Evolutionary conservation across 1,139 yeast species (phyloP).

Genomic region (Nakaseomyces uthaithaninus): DNA sequence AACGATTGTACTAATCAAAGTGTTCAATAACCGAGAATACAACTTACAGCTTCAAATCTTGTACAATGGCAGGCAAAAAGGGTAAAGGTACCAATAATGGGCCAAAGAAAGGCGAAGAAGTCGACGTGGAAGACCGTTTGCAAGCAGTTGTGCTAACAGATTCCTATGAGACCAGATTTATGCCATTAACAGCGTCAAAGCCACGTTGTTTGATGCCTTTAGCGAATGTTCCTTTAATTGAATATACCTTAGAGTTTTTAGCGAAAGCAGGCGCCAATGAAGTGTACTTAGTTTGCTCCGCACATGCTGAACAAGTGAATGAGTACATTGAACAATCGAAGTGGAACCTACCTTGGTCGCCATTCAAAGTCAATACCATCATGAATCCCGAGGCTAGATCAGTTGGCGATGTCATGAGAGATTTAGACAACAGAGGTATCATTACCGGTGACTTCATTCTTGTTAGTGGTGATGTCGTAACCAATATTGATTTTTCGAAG

Average conservation of each 20-base stretch:
- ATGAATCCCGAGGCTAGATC: conserved; percentile 84
- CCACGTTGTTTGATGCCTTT: conserved; percentile 89
- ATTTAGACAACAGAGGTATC: conserved; percentile 80
- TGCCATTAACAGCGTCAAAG: conserved; percentile 76
- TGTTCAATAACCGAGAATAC: neutral
- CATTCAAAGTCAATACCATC: conserved; percentile 69
- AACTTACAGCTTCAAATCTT: neutral
- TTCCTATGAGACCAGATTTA: conserved; percentile 82
- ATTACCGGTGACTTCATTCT: conserved; percentile 83
- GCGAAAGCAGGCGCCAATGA: conserved; percentile 89
- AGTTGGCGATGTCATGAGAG: conserved; percentile 97
- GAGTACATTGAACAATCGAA: conserved; percentile 73
- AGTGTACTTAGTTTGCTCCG: conserved; percentile 79
- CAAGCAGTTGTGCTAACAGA: conserved; percentile 94
- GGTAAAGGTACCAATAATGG: conserved; percentile 13
- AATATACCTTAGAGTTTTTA: conserved; percentile 86
- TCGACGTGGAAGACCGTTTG: conserved; percentile 61
- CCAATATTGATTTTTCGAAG: conserved; percentile 73
- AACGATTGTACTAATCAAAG: too few species aligned
- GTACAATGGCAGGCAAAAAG: conserved; percentile 23
- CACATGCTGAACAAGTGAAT: conserved; percentile 85
- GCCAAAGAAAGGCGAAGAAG: conserved; percentile 45
- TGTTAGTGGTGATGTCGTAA: conserved; percentile 89
- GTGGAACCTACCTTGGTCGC: conserved; percentile 69
- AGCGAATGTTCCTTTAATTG: conserved; percentile 88